A percentile compares a stretch with the other conserved stretches of the same genome.
Evolutionary conservation across 2,329 filamentous ascomycete genomes (phyloP).

Genomic region (Ophiostoma sp.): DNA sequence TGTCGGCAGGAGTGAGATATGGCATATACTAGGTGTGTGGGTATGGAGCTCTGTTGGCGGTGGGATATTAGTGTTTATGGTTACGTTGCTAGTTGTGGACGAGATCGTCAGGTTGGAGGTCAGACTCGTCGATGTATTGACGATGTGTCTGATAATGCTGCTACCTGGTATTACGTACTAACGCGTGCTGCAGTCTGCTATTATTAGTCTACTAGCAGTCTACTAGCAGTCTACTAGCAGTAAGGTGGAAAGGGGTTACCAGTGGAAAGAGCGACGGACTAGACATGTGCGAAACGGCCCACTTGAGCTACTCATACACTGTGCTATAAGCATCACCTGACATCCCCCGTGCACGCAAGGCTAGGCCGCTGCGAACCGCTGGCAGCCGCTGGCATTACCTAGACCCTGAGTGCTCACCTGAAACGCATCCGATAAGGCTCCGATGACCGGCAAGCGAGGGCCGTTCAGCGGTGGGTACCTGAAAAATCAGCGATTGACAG

Average conservation of each 20-base stretch:
- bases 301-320: too few relatives aligned
- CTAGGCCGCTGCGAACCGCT: background rate
- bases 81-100: background rate
- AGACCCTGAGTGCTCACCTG: background rate
- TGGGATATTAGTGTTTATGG: too few relatives aligned
- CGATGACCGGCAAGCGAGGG: constrained; percentile 12
- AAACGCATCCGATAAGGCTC: constrained; percentile 15
- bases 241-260: too few relatives aligned
- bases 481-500: constrained; percentile 15
- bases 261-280: too few relatives aligned
- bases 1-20: background rate
- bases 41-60: background rate
- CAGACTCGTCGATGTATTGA: background rate
- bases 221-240: too few relatives aligned
- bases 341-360: background rate
- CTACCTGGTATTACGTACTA: background rate
- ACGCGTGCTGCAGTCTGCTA: background rate
- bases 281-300: too few relatives aligned
- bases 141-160: constrained; percentile 1
- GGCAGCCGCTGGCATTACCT: background rate
- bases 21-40: background rate
- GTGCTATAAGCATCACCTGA: background rate
- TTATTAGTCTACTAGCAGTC: too few relatives aligned
- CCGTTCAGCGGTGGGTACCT: constrained; percentile 6
- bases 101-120: background rate